Base-by-base conservation (phyloP, 306 rosid species). In the Gastrolobium bilobum region DNA sequence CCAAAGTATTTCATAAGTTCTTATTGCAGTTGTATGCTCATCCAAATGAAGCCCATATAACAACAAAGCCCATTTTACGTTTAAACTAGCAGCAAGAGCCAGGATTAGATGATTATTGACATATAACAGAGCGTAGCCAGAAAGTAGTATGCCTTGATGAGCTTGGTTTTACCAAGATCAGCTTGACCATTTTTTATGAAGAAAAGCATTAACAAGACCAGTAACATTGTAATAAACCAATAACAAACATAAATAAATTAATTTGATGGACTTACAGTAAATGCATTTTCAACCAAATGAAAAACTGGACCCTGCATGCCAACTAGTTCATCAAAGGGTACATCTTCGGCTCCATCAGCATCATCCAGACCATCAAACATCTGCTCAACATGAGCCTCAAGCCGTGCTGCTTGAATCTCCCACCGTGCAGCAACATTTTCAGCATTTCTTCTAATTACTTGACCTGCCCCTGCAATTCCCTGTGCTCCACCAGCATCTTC, bases 291-390 rank as follows among this genome's bases (percentile, higher is more conserved):
- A 84, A 96, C 97, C 85, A 96, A 87, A 91, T 93, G 99, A 88
- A 96, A 96, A 77, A 96, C 97, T 66, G 99, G 99, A 73, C 99
- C 99, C 92, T 96, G 98, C 99, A 96, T 96, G 88, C 99, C 99
- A 67, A 96, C 98, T 48, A 96, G 98, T 89, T 96, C 98, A 86
- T 96, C 99, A 78, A 96, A 96, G 51, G 99, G 99, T 26, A 96
- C 99, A 90, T 96, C 99, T 86, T 96, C 99, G 37, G 99, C 98
- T 58, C 99, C 99, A 84, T 96, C 99, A 14, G 94, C 99, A 66
- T 96, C 98, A 79, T 96, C 99, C 75, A 96, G 71, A 75, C 98
- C 99, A 85, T 96, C 99, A 89, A 96, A 93, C 90, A 96, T 96
- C 84, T 95, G 99, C 83, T 93, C 99, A 54, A 93, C 99, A 80